Percentiles rank a stretch among this genome's conserved stretches.
Conservation (phyloP, 345 rosid species). For the Syzygium aqueum region DNA sequence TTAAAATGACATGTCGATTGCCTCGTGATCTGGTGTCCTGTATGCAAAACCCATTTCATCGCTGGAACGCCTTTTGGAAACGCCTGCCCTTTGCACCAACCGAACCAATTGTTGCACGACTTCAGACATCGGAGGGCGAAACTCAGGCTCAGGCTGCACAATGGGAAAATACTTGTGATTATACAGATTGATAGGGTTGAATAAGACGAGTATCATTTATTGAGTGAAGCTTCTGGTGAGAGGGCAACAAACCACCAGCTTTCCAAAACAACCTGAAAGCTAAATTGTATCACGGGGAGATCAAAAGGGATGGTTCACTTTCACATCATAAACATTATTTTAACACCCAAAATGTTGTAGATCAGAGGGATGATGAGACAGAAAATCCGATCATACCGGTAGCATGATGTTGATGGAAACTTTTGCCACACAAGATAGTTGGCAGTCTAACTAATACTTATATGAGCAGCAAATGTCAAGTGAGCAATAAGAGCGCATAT, state of each 20-base stretch:
- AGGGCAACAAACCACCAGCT: neutral
- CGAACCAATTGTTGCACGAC: conserved; percentile 94
- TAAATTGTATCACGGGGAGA: neutral
- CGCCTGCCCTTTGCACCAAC: conserved; percentile 88
- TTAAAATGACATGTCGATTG: conserved; percentile 49
- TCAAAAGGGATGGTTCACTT: neutral
- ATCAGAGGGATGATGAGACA: neutral
- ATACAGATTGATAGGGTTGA: neutral
- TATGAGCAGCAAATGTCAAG: neutral
- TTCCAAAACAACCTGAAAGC: neutral
- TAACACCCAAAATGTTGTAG: neutral
- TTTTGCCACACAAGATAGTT: neutral
- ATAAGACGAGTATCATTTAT: neutral
- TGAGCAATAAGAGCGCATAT: neutral
- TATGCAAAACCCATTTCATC: conserved; percentile 84
- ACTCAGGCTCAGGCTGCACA: conserved; percentile 91
- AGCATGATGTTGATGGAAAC: neutral
- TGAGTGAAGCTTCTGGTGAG: neutral
- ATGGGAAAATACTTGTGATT: neutral
- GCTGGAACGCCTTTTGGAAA: conserved; percentile 68
- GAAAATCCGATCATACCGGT: neutral
- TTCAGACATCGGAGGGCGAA: conserved; percentile 98
- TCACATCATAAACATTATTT: neutral
- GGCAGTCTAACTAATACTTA: neutral
- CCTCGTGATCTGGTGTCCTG: conserved; percentile 83